Evolutionary conservation across 2,329 filamentous ascomycete genomes (phyloP).

Genomic region (Neophaeococcomyces aloes): DNA sequence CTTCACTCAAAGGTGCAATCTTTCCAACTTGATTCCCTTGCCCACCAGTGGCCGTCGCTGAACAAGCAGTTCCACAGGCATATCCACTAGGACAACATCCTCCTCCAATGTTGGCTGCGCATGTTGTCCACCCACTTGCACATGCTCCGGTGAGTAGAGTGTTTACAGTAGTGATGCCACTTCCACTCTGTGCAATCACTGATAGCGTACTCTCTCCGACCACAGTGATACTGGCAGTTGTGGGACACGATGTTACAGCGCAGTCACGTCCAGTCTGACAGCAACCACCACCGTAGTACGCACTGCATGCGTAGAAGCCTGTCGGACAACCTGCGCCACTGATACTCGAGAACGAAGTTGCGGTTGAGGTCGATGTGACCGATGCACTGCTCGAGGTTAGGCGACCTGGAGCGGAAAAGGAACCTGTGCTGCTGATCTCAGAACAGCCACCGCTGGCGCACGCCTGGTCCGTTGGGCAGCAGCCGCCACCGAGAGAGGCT

Average conservation of each 20-base stretch:
- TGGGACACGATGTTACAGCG: conserved; percentile 65
- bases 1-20: conserved; percentile 22
- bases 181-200: conserved; percentile 51
- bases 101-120: conserved; percentile 53
- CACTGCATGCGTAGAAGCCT: conserved; percentile 84
- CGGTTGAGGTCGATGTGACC: conserved; percentile 24
- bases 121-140: conserved; percentile 69
- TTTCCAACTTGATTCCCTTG: conserved; percentile 40
- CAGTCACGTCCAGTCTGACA: conserved; percentile 83
- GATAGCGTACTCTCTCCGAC: conserved; percentile 56
- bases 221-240: conserved; percentile 51
- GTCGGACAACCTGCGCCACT: conserved; percentile 55
- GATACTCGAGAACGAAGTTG: conserved; percentile 27
- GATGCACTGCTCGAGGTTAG: conserved; percentile 25
- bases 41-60: conserved; percentile 39
- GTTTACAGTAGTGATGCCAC: conserved; percentile 29
- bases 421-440: conserved; percentile 23
- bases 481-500: conserved; percentile 34
- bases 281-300: conserved; percentile 70
- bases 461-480: conserved; percentile 35
- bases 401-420: conserved; percentile 29
- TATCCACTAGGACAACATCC: conserved; percentile 80
- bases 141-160: conserved; percentile 42
- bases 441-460: conserved; percentile 34
- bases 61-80: conserved; percentile 61